Conservation (phyloP, 805 yeast genomes). For the Suhomyces kilbournensis region DNA sequence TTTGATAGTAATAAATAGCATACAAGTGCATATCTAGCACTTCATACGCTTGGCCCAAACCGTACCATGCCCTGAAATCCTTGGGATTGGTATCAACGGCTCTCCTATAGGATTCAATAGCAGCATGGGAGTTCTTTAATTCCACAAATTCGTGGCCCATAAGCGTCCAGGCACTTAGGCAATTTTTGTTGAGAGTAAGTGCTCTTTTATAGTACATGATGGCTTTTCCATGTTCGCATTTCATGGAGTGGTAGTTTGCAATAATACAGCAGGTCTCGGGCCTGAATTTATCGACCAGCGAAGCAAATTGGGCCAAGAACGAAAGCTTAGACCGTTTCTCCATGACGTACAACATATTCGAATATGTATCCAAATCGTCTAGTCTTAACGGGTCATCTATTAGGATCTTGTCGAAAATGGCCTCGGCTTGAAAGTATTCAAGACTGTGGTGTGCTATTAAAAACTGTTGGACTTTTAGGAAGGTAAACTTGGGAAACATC, state of each 20-base stretch:
- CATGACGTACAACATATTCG: slow-evolving; percentile 93
- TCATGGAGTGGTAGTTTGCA: slow-evolving; percentile 89
- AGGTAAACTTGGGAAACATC: slow-evolving; percentile 70
- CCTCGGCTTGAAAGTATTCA: slow-evolving; percentile 79
- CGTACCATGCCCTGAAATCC: slow-evolving; percentile 98
- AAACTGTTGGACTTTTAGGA: slow-evolving; percentile 78
- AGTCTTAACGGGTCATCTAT: slow-evolving; percentile 76
- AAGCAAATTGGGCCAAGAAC: slow-evolving; percentile 80
- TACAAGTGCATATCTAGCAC: slow-evolving; percentile 92
- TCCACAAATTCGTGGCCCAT: slow-evolving; percentile 99
- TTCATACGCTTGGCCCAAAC: slow-evolving; percentile 96
- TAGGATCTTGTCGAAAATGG: slow-evolving; percentile 71
- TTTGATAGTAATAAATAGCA: slow-evolving; percentile 87
- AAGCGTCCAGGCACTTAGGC: slow-evolving; percentile 92
- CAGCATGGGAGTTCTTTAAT: slow-evolving; percentile 93
- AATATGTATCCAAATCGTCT: slow-evolving; percentile 89
- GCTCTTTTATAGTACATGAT: slow-evolving; percentile 92
- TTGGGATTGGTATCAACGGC: slow-evolving; percentile 87
- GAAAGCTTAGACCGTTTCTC: slow-evolving; percentile 83
- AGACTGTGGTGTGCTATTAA: slow-evolving; percentile 77
- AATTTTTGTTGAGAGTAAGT: slow-evolving; percentile 69
- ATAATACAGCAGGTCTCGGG: slow-evolving; percentile 94
- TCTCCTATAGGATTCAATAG: slow-evolving; percentile 89
- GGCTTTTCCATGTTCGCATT: slow-evolving; percentile 92
- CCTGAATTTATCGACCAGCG: slow-evolving; percentile 77